These are phyloP conservation scores for Vitis hybrid DNA, from an alignment of 177 flowering plant species.

Conservation along the genomic window DNA sequence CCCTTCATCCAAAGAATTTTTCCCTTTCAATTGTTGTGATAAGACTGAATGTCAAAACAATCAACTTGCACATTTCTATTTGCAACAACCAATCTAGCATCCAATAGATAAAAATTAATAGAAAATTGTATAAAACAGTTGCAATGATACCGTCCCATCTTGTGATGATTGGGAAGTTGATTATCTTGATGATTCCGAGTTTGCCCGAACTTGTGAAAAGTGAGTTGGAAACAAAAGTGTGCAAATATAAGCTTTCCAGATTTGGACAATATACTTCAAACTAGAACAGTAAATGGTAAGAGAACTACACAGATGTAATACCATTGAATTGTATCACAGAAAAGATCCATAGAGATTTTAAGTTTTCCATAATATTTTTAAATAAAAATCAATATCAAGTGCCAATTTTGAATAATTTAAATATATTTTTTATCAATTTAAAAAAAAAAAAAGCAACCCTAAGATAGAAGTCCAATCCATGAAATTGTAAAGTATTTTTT, in stretches of 20 bases:
- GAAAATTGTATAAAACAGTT: neutral
- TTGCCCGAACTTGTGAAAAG: conserved; percentile 35
- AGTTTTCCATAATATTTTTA: no score
- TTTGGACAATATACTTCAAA: no score
- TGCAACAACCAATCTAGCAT: no score
- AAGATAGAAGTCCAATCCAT: neutral
- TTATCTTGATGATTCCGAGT: conserved; percentile 35
- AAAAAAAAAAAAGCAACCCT: neutral
- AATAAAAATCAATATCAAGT: neutral
- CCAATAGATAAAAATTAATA: neutral
- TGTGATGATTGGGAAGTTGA: conserved; percentile 34
- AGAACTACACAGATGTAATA: no score
- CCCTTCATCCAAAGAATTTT: conserved; percentile 52
- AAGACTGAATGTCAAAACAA: conserved; percentile 11
- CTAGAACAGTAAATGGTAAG: no score
- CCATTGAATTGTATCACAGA: neutral
- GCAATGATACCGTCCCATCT: conserved; percentile 30
- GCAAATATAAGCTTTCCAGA: neutral
- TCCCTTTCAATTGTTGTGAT: conserved; percentile 40
- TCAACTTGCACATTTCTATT: no score
- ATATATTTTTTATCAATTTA: neutral
- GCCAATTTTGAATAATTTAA: neutral
- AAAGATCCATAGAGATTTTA: neutral
- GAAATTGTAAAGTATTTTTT: neutral
- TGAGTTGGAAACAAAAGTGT: neutral